Base-by-base conservation (phyloP, 1,139 yeast genomes). In the Protomyces inundatus region DNA sequence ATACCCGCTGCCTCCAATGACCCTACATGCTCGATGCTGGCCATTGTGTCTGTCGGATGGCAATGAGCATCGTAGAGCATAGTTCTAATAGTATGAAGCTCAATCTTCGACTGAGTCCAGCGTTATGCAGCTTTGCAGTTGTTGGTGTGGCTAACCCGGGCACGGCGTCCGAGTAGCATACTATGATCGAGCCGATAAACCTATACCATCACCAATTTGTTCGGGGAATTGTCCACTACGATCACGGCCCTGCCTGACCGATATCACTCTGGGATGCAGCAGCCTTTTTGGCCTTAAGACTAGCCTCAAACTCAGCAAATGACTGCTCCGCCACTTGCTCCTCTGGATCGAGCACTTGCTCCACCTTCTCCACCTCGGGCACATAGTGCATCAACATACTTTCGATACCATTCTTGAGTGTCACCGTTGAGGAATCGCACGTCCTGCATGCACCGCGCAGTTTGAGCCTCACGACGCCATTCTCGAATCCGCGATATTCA, bases 371-470 rank as follows among this genome's bases (percentile, higher is more conserved):
- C 45, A 88, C 95, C 72, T 88, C 95, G 68, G 88, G 95, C 40
- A 88, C 85, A 71, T 88, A 88, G 74, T 88, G 90, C 79, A 82
- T 87, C 73, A 88, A 80, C 96, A 88, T 88, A 58, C 86, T 79
- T 74, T 88, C 95, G 63, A 88, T 88, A 35, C 96, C 96, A 71
- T 85, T 82, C 71, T 86, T 87, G 68, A 88, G 79, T 2, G 96
- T 88, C 64, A 87, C 90, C 64, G 86, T 84, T 71, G 89, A 84
- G 46, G 88, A 80, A 65, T 88, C 86, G 69, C 96, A 88, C 1
- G 90, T 81, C 65, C 90, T 82, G 75, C 96, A 88, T 1, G 95
- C 95, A 50, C 96, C 96, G 69, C 85, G 86, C 61, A 88, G 79
- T 73, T 86, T 86, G 71, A 88, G 80, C 71, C 82, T 85, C 1